phyloP scores from a whole-genome alignment of 2,329 filamentous ascomycete species.

The Chaetomium sp. region DNA sequence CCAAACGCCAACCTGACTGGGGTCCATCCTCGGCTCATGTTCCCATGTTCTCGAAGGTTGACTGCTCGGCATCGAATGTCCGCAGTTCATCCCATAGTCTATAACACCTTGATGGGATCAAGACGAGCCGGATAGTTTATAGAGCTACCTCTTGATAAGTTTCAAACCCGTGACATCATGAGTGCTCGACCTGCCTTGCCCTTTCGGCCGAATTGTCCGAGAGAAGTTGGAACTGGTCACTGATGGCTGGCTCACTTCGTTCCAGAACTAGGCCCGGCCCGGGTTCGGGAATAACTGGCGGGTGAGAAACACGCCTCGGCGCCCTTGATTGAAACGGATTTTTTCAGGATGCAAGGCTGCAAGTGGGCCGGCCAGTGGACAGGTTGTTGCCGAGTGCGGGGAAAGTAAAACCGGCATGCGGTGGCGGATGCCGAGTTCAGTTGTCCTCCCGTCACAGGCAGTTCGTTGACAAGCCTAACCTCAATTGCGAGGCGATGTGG shows the following conservation, averaged over 20 bases:
- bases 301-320: neutral
- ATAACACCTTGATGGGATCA: neutral
- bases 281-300: constrained; percentile 24
- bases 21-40: constrained; percentile 16
- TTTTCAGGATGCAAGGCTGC: constrained; percentile 12
- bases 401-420: constrained; percentile 14
- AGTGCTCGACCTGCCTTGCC: neutral
- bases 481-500: neutral
- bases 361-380: neutral
- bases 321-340: neutral
- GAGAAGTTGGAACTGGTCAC: neutral
- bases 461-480: no score
- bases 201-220: neutral
- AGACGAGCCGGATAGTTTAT: neutral
- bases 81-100: neutral
- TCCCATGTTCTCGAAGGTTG: constrained; percentile 14
- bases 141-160: neutral
- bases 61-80: neutral
- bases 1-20: constrained; percentile 2
- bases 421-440: neutral
- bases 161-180: neutral
- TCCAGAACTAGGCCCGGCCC: neutral
- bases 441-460: no score
- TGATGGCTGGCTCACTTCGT: neutral
- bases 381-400: constrained; percentile 19